phyloP scores from a whole-genome alignment of 2,329 filamentous ascomycete genomes.

The Colletotrichum siamense region DNA sequence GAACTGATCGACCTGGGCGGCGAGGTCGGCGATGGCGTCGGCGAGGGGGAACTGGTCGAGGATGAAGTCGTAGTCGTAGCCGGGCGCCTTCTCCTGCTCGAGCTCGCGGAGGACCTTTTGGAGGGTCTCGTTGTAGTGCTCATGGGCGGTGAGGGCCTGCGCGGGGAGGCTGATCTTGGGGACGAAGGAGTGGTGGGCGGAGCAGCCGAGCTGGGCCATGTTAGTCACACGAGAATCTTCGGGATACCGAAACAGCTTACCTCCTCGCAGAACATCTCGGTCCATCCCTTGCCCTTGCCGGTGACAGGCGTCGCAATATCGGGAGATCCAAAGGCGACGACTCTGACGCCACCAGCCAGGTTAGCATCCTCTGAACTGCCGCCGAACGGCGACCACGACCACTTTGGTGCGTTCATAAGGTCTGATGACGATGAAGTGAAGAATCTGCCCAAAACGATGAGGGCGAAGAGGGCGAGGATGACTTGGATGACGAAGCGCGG shows the following conservation, averaged over 20 bases:
- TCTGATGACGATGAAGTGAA: conserved; percentile 20
- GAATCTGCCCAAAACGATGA: conserved; percentile 32
- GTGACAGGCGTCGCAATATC: conserved; percentile 45
- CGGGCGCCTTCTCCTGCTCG: conserved; percentile 36
- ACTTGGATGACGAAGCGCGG: conserved; percentile 34
- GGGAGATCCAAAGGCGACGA: conserved; percentile 57
- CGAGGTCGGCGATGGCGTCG: conserved; percentile 44
- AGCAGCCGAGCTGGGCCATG: conserved; percentile 48
- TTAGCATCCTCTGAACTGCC: not conserved
- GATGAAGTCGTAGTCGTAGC: conserved; percentile 50
- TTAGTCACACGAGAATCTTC: not conserved
- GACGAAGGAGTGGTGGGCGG: conserved; percentile 50
- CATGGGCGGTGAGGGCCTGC: conserved; percentile 58
- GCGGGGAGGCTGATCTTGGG: conserved; percentile 49
- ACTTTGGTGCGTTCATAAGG: not conserved
- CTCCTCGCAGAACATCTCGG: conserved; percentile 53
- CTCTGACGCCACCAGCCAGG: conserved; percentile 43
- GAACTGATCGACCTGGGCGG: conserved; percentile 50
- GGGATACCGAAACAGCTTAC: conserved; percentile 31
- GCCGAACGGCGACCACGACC: conserved; percentile 19
- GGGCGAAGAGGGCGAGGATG: conserved; percentile 16
- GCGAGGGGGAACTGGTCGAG: conserved; percentile 47
- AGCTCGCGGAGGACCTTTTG: conserved; percentile 34
- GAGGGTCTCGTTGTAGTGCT: conserved; percentile 55
- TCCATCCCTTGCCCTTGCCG: conserved; percentile 44